Base-by-base conservation (phyloP, 305 asterid species). In the Ilex paraguariensis region DNA sequence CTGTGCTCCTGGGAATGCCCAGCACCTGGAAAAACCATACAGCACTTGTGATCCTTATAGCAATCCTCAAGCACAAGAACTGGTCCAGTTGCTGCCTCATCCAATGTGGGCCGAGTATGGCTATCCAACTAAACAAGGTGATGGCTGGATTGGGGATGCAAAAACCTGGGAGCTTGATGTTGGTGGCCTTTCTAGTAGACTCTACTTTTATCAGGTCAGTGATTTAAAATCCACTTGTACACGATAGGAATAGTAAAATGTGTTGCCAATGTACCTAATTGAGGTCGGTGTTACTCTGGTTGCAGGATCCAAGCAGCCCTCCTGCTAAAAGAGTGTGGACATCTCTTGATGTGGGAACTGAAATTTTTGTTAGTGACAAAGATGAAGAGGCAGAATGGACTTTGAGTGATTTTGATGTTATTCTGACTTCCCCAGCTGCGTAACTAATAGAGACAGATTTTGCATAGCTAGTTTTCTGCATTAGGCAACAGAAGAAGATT, bases 381-480 rank as follows among this genome's bases (percentile, higher is more conserved):
- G 88, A 77, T 7, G 83, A 86, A 77, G 83, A 73, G 54, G 95
- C 97, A 49, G 94, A 87, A 64, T 90, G 95, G 97, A 75, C 84
- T 63, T 75, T 90, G 21, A 81, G 87, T 13, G 81, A 83, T 69
- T 84, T 90, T 42, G 94, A 89, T 62, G 89, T 90, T 65, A 72
- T 80, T 59, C 76, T 87, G 51, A 73, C 87, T 63, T 74, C 70
- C 16, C 64, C 63, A 8, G 13, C 13, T 8, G 10, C 52, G 4
- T 46, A 11, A 46, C 0, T 46, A 10, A 10, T 42, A 13, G 52
- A 3, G 10, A 11, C 10, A 10, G 15, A 3, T 10, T 10, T 10
- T 13, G 4, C n/a, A 10, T 21, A 3, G 52, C 13, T 46, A 13
- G 7, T 46, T 46, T 46, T 46, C 15, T 12, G 4, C 4, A 3